phyloP scores from a whole-genome alignment of 257 asterid genomes.

The Scutellaria barbata region DNA sequence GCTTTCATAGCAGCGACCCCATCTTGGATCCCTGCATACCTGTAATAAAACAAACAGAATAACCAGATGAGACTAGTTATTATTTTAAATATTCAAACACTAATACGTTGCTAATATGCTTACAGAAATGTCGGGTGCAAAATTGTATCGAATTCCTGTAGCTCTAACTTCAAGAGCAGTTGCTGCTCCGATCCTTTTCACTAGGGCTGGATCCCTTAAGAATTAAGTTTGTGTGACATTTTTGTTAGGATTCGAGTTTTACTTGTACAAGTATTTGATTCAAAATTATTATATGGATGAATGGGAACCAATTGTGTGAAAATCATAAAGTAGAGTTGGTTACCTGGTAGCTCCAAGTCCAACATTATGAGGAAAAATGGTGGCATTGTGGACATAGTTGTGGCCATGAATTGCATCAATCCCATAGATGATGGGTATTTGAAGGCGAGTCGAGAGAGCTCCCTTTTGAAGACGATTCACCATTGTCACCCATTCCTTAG shows the following conservation, averaged over 20 bases:
- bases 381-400: slow-evolving; percentile 70
- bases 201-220: slow-evolving; percentile 63
- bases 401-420: slow-evolving; percentile 81
- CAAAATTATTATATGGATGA: no score
- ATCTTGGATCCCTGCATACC: slow-evolving; percentile 96
- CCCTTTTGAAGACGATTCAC: slow-evolving; percentile 69
- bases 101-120: slow-evolving; percentile 16
- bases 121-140: slow-evolving; percentile 80
- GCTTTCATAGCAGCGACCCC: slow-evolving; percentile 97
- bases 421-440: slow-evolving; percentile 73
- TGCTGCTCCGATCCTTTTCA: slow-evolving; percentile 80
- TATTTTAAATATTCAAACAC: not conserved
- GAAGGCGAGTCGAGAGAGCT: slow-evolving; percentile 61
- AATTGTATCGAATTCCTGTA: slow-evolving; percentile 70
- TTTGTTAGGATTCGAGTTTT: no score
- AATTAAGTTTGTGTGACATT: not conserved
- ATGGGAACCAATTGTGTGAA: no score
- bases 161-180: slow-evolving; percentile 85
- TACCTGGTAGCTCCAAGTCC: slow-evolving; percentile 86
- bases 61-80: no score
- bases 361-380: slow-evolving; percentile 77
- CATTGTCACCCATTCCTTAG: slow-evolving; percentile 63
- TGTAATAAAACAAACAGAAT: slow-evolving; percentile 18
- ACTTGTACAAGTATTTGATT: no score
- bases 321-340: not conserved